Conservation (phyloP, 2,329 filamentous ascomycete species). For the Ophiognomonia clavigignenti-juglandacearum region DNA sequence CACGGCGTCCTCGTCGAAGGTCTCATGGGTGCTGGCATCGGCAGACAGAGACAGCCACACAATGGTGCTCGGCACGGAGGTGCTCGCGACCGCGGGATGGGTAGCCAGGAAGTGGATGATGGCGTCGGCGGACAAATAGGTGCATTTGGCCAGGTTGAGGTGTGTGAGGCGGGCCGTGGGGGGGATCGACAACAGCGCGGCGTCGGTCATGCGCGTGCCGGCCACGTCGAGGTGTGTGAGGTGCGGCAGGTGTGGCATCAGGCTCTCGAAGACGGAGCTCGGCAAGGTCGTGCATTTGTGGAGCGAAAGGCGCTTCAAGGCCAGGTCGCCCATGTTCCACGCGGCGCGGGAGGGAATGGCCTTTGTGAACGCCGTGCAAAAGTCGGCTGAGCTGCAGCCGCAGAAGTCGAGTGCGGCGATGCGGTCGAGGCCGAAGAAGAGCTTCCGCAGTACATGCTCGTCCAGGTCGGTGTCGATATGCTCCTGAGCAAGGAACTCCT, state of each 20-base stretch:
- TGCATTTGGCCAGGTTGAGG: conserved; percentile 73
- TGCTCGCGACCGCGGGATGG: conserved; percentile 61
- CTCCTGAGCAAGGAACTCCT: conserved; percentile 76
- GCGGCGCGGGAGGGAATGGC: conserved; percentile 40
- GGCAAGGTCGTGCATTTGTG: conserved; percentile 75
- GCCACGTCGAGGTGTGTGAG: conserved; percentile 78
- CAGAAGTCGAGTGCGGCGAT: conserved; percentile 72
- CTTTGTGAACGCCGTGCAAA: conserved; percentile 60
- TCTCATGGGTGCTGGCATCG: conserved; percentile 66
- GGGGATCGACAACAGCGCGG: conserved; percentile 66
- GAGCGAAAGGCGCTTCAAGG: conserved; percentile 64
- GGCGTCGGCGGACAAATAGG: conserved; percentile 57
- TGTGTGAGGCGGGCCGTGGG: conserved; percentile 69
- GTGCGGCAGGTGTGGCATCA: conserved; percentile 65
- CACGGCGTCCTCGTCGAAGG: conserved; percentile 63
- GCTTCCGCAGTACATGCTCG: conserved; percentile 61
- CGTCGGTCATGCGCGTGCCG: conserved; percentile 70
- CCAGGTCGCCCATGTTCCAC: conserved; percentile 43
- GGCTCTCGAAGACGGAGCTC: conserved; percentile 58
- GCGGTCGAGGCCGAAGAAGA: conserved; percentile 62
- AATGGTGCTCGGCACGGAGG: conserved; percentile 59
- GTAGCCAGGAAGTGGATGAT: conserved; percentile 67
- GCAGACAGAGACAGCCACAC: conserved; percentile 70
- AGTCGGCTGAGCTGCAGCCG: conserved; percentile 64
- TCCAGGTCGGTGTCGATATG: conserved; percentile 74